These are phyloP conservation scores for Rhodocollybia butyracea DNA, from an alignment of 768 basidiomycete genomes.

Conservation along the genomic window DNA sequence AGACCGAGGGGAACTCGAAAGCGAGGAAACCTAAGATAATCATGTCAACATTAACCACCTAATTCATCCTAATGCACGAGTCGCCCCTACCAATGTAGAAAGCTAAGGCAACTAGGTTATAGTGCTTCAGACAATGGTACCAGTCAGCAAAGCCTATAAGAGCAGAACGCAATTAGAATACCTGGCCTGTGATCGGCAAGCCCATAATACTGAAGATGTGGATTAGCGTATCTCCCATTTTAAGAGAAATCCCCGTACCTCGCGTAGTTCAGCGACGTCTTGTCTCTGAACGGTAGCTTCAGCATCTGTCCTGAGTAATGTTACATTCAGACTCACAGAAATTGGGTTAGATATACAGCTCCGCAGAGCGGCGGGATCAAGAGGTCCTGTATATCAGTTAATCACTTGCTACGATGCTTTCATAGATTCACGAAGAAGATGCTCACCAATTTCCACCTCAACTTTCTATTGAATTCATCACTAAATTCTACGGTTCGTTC, in stretches of 20 bases:
- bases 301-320: background rate
- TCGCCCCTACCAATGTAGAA: slow-evolving; percentile 61
- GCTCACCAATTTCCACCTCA: slow-evolving; percentile 59
- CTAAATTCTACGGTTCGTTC: slow-evolving; percentile 50
- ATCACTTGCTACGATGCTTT: background rate
- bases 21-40: slow-evolving; percentile 44
- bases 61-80: background rate
- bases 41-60: background rate
- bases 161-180: slow-evolving; percentile 20
- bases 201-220: slow-evolving; percentile 58
- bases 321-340: slow-evolving; percentile 37
- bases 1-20: slow-evolving; percentile 66
- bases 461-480: slow-evolving; percentile 55
- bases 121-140: slow-evolving; percentile 34
- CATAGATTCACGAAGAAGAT: background rate
- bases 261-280: slow-evolving; percentile 70
- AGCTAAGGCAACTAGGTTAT: slow-evolving; percentile 61
- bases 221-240: no score
- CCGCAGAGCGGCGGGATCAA: slow-evolving; percentile 56
- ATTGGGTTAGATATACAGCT: slow-evolving; percentile 68
- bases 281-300: slow-evolving; percentile 41
- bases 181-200: slow-evolving; percentile 61
- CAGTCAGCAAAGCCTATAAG: no score
- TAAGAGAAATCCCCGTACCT: slow-evolving; percentile 31
- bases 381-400: slow-evolving; percentile 32